Base-by-base conservation (phyloP, 495 filamentous ascomycete genomes). In the Annulohypoxylon bovei region DNA sequence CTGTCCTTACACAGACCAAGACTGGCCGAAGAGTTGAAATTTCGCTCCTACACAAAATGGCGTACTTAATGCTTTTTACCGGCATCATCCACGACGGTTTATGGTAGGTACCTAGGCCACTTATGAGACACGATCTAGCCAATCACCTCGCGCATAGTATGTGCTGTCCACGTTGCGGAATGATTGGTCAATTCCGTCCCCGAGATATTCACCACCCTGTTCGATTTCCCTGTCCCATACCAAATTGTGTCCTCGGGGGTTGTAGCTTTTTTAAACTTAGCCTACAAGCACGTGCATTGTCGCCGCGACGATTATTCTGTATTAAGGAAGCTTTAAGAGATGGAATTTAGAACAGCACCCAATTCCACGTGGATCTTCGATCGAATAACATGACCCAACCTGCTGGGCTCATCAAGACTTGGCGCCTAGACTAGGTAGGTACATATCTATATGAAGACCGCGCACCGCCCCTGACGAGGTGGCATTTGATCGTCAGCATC, bases 151-250 rank as follows among this genome's bases (percentile, higher is more conserved):
- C 35, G 12, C 30, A 22, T 14, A 16, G 32, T 32, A 30, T 37
- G 28, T 3, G 25, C n/a, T 35, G 46, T 44, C 40, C 72, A 75
- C 72, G 72, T 75, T 75, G 42, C 60, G 11, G 40, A 72, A 68
- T 37, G 47, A 75, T 75, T 75, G 72, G 72, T 16, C 20, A 68
- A 68, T 68, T 58, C 46, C 14, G 42, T 32, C 47, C n/a, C 12
- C 20, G 25, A 53, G 56, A 54, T 56, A 12, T 20, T 58, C 23
- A 40, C 54, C 35, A 39, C 35, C n/a, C 40, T 33, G 25, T 6
- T 58, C 12, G 27, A 67, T 67, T 18, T 67, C 55, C 47, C 56
- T n/a, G n/a, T n/a, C 56, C 54, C 55, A 47, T 11, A 50, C 56
- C 47, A 53, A 59, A 67, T 58, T 52, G 14, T 20, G 30, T 11